Evolutionary conservation across 1,284 basidiomycete species (phyloP).

Genomic region (Puccinia triticina): DNA sequence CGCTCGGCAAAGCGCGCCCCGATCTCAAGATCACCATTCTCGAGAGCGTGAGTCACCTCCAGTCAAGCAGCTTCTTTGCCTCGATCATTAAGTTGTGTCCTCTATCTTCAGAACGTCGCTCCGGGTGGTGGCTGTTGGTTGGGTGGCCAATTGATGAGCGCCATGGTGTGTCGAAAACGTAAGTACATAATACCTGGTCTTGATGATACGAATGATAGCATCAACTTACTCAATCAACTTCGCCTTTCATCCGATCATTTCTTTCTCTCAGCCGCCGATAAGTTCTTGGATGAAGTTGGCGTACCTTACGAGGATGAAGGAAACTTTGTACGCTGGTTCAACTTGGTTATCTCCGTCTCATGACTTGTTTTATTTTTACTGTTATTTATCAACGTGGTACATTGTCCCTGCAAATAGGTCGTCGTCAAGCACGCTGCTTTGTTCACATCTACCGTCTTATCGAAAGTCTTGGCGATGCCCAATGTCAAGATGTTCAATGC

Average conservation of each 20-base stretch:
- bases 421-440: constrained; percentile 79
- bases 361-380: constrained; percentile 54
- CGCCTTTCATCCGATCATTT: constrained; percentile 12
- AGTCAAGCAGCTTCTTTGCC: background rate
- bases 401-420: constrained; percentile 62
- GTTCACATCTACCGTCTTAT: constrained; percentile 78
- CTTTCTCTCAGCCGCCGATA: constrained; percentile 67
- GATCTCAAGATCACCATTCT: constrained; percentile 79
- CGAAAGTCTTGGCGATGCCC: constrained; percentile 69
- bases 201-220: background rate
- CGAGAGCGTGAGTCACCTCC: constrained; percentile 71
- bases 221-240: background rate
- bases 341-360: constrained; percentile 54
- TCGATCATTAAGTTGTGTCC: background rate
- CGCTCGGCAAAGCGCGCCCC: constrained; percentile 70
- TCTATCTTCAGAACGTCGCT: constrained; percentile 64
- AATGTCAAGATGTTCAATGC: constrained; percentile 68
- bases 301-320: constrained; percentile 82
- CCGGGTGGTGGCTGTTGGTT: constrained; percentile 79
- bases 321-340: constrained; percentile 61
- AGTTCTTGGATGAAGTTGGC: constrained; percentile 72
- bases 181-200: background rate
- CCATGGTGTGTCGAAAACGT: constrained; percentile 81
- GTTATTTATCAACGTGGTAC: background rate
- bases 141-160: constrained; percentile 79